Evolutionary conservation across 495 filamentous ascomycete species (phyloP), one percentile per base, ranked within the genome.

Genomic region (Monascus purpureus): DNA sequence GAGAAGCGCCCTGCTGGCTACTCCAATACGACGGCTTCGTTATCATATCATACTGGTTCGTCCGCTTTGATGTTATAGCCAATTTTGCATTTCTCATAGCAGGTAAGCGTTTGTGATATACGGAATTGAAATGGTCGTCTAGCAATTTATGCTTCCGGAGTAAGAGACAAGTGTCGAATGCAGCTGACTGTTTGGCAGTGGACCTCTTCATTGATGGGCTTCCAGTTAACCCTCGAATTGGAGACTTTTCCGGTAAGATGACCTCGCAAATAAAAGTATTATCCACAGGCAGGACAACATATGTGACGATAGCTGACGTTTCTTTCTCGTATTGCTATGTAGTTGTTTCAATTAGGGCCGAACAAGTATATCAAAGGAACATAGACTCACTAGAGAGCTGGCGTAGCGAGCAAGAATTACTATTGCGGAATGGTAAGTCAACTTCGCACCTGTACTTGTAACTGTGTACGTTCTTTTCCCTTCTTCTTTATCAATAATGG

Each of bases 51-150:
- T 96, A 97, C 28, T 72, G 59, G 13, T 70, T 70, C 23, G 64
- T 72, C 45, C 80, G 83, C 37, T 82, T 85, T 16, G 69, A 75
- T 36, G 75, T 79, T 27, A 95, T 61, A 0, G 92, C 86, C 9
- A 97, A 59, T n/a, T 72, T 70, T 1, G 92, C 86, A 53, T 96
- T 96, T 26, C 83, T 69, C 84, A 93, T 94, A 5, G 64, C 70
- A 2, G 84, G 87, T 2, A 87, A 57, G 25, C 72, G 63, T 41
- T 80, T 88, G 15, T 68, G 73, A 35, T 80, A 82, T 2, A 68
- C 72, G 0, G 90, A 81, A 31, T 75, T 61, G 6, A 95, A 64
- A 43, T 84, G 53, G 4, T 70, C 67, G 52, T 94, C 76, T 0
- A 97, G 53, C 36, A 82, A 70, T 6, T 68, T 65, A 25, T 67